Evolutionary conservation across 2,329 filamentous ascomycete species (phyloP), one percentile per base, ranked within the genome.

Genomic region (Pyrenophora seminiperda): DNA sequence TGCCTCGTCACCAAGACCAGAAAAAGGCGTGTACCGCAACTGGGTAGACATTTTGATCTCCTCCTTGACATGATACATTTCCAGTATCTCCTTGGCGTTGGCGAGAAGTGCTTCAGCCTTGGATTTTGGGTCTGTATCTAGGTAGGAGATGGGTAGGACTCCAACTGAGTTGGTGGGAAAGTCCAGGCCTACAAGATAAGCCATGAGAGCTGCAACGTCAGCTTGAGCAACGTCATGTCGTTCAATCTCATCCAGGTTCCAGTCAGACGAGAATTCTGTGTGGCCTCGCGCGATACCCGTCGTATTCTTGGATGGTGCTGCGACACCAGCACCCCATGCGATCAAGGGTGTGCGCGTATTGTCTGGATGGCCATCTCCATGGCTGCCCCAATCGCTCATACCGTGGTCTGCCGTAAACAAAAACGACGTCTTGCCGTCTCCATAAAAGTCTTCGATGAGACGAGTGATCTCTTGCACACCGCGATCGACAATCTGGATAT

Each of bases 371-470:
- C 94, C 94, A 72, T 99, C 94, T 30, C 95, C 95, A 71, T 99
- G 95, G 63, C 92, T 97, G n/a, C 95, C 94, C 87, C 89, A 97
- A 73, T 99, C 94, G 67, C 91, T 97, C 94, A 99, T 99, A 14
- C 94, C 94, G 72, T 99, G 94, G 68, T 99, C 94, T 6, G 94
- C 94, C 1, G 95, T 99, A 70, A 99, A 99, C 13, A 99, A 84
- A 70, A 93, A 99, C 0, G 95, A 91, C 0, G 94, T 97, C 72
- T 94, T 87, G 46, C 83, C 88, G 57, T 85, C 84, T 62, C 77
- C 81, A 65, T 97, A 99, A 70, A 97, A 99, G 10, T 88, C 83
- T 29, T 96, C 85, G 41, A 97, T 86, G 45, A 96, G 70, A 56
- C 88, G 81, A 0, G 88, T 87, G 41, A 96, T 88, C 73, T 96